Evolutionary conservation across 2,329 filamentous ascomycete genomes (phyloP).

Genomic region (Ustilaginoidea virens): DNA sequence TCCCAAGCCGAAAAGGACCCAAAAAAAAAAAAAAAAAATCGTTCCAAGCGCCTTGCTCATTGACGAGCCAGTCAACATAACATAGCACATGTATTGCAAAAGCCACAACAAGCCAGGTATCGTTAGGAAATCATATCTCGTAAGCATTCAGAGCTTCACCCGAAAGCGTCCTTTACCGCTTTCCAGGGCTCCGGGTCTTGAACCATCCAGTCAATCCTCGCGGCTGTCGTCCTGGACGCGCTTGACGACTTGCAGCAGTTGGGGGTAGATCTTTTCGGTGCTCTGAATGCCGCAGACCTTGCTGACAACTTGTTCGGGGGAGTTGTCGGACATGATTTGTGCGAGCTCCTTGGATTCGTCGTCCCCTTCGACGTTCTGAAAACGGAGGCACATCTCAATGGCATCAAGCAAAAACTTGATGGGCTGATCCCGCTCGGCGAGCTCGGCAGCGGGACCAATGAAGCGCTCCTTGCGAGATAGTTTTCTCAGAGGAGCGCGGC

Average conservation of each 20-base stretch:
- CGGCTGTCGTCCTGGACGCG: constrained; percentile 58
- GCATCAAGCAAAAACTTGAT: constrained; percentile 63
- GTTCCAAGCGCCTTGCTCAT: constrained; percentile 10
- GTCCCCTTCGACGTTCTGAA: constrained; percentile 87
- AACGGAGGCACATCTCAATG: constrained; percentile 83
- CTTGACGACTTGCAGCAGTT: constrained; percentile 63
- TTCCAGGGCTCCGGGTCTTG: too few species aligned
- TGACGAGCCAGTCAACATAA: constrained; percentile 2
- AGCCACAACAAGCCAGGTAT: constrained; percentile 3
- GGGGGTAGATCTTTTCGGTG: constrained; percentile 60
- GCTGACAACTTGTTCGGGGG: constrained; percentile 58
- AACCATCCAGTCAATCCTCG: constrained; percentile 24
- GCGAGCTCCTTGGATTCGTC: constrained; percentile 79
- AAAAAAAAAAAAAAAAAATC: neutral
- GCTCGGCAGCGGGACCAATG: constrained; percentile 76
- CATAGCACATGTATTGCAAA: constrained; percentile 2
- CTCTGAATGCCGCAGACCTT: constrained; percentile 71
- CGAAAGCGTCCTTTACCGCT: neutral
- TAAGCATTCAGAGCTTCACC: constrained; percentile 5
- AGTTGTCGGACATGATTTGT: constrained; percentile 64
- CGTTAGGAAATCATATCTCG: constrained; percentile 5
- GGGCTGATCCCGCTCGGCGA: constrained; percentile 65
- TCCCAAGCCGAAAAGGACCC: too few species aligned
- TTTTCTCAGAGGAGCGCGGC: constrained; percentile 87
- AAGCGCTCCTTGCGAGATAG: constrained; percentile 91